Conservation (phyloP, 2,329 filamentous ascomycete species). For the Colletotrichum acutatum region DNA sequence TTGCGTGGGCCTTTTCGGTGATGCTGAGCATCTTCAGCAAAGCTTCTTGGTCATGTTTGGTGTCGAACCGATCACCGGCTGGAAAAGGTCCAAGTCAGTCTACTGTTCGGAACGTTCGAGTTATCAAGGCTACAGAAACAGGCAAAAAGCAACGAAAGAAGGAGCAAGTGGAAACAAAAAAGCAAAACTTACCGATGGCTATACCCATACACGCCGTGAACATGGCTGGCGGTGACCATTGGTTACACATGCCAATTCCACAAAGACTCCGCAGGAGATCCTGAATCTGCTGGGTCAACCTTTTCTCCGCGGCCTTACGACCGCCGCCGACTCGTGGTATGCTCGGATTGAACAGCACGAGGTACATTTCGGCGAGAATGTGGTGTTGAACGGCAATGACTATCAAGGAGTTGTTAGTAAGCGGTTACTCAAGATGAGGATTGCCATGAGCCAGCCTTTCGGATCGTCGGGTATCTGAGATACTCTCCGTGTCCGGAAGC, state of each 20-base stretch:
- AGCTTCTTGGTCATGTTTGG: constrained; percentile 58
- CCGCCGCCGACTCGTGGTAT: constrained; percentile 59
- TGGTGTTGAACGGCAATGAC: constrained; percentile 71
- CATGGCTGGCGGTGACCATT: constrained; percentile 65
- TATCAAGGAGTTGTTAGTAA: constrained; percentile 42
- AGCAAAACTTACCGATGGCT: constrained; percentile 40
- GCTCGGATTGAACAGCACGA: constrained; percentile 66
- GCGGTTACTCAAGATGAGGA: constrained; percentile 39
- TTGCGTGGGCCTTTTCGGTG: constrained; percentile 62
- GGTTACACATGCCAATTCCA: constrained; percentile 69
- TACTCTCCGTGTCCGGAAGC: not conserved
- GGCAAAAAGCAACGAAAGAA: not conserved
- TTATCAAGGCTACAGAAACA: not conserved
- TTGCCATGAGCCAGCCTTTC: constrained; percentile 58
- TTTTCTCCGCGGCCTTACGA: constrained; percentile 44
- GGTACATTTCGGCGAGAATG: constrained; percentile 67
- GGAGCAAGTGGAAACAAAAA: not conserved
- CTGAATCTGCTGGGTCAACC: constrained; percentile 53
- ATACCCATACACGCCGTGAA: constrained; percentile 68
- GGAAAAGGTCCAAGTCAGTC: constrained; percentile 10
- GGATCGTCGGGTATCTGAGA: not conserved
- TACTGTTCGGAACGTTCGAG: too few relatives aligned
- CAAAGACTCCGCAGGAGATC: constrained; percentile 64
- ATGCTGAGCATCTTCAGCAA: constrained; percentile 57
- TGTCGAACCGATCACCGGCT: constrained; percentile 61